phyloP scores from a whole-genome alignment of 257 asterid species.

The Solanum corneliomulleri region DNA sequence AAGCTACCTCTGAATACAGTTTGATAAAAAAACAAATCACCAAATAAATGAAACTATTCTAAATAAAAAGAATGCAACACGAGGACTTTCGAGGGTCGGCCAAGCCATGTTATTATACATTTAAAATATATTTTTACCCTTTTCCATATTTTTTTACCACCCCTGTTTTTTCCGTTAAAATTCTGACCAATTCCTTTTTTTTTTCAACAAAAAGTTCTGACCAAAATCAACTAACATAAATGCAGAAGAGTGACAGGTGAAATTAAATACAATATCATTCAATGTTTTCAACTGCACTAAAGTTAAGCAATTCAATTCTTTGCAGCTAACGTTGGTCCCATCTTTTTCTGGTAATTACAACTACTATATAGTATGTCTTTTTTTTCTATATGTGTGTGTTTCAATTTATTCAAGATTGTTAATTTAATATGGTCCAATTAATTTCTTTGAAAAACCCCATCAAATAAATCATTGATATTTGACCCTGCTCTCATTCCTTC shows the following conservation, averaged over 20 bases:
- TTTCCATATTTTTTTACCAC: not conserved
- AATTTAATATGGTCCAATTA: not conserved
- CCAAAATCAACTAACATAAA: not conserved
- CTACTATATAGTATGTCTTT: not conserved
- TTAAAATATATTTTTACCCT: too few relatives aligned
- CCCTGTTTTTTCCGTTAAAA: not conserved
- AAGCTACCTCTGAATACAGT: too few relatives aligned
- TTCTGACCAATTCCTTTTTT: not conserved
- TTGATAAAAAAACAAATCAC: too few relatives aligned
- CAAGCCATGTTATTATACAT: not conserved
- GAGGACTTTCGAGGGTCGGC: accelerated
- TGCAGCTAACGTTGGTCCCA: conserved; percentile 24
- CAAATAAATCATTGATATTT: not conserved
- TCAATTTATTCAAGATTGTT: not conserved
- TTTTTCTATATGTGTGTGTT: not conserved
- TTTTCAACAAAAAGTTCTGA: not conserved
- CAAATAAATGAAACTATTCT: not conserved
- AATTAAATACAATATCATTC: conserved; percentile 19
- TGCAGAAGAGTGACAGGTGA: conserved; percentile 13
- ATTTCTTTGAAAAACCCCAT: not conserved
- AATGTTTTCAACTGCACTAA: conserved; percentile 39
- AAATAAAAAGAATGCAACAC: not conserved
- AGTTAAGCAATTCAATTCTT: conserved; percentile 20
- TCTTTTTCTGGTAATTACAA: conserved; percentile 4
- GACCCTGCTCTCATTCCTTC: not conserved